Base-by-base conservation (phyloP, 2,329 filamentous ascomycete genomes). In the Ceratocystis destructans region DNA sequence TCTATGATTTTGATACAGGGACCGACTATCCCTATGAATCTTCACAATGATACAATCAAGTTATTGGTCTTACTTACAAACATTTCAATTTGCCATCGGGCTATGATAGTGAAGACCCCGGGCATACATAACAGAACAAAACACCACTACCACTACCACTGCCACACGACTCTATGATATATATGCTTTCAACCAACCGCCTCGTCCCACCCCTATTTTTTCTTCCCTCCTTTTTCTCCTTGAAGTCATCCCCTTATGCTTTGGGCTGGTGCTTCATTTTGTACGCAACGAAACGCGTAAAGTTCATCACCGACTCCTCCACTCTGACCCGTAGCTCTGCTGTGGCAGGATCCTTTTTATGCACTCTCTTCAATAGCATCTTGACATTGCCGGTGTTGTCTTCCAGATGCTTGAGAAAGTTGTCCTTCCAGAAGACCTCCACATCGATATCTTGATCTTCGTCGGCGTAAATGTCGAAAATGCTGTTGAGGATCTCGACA, bases 381-480 rank as follows among this genome's bases (percentile, higher is more conserved):
- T 80, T 82, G 20, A 79, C 75, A 74, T 82, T 83, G 45, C 82
- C 80, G 25, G 80, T 70, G 5, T 76, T 75, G 17, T 79, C 80
- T 69, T 85, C 82, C 1, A 88, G 75, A 68, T 84, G 82, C 70
- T 79, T 77, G 66, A 85, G 73, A 71, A 88, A 84, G 69, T 77
- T 78, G 69, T 84, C 79, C 70, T 79, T 79, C 82, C 85, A 87
- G 73, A 87, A 88, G 1, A 88, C 84, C 31, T 81, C 78, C 67
- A 76, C 77, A 72, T 88, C 86, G 71, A 81, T 85, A 10, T 78
- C 75, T 65, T 77, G 78, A 12, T 77, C 78, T 72, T 85, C 83
- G 71, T 88, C 83, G 31, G 79, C 82, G 73, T 88, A 88, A 6
- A 88, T 79, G 70, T 88, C 86, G 70, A 87, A 86, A 20, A 88